Base-by-base conservation (phyloP, 164 flowering plant species). In the Liriodendron chinense region DNA sequence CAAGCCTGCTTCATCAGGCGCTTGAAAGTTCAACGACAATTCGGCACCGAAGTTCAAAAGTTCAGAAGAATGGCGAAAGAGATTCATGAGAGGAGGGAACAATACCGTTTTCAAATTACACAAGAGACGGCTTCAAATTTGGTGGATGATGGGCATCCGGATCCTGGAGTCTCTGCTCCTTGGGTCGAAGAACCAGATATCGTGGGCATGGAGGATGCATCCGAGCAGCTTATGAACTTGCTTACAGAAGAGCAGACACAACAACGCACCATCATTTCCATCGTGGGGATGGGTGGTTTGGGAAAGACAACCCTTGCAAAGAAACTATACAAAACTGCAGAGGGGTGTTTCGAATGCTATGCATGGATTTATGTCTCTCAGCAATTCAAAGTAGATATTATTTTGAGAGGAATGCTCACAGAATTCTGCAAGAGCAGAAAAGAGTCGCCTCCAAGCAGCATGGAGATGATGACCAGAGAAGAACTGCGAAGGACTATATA, bases 401-500 rank as follows among this genome's bases (percentile, higher is more conserved):
- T 63, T n/a, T 22, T 63, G 24, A 63, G 13, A n/a, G 2, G 24
- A 9, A 63, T 63, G 24, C 24, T 63, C 22, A 63, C 14, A 63
- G 66, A 2, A 20, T 63, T n/a, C 24, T 63, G 22, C 66, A 21
- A 63, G 66, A 22, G 66, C 34, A 49, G 14, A 21, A 63, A 21
- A 7, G 66, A 63, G 9, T 8, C 10, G 23, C 24, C 22, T 20
- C 24, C 24, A 9, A 21, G 9, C 24, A 22, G 24, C 10, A n/a
- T 18, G 24, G 24, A 34, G 43, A 34, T 3, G 6, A 34, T 63
- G 66, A 1, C 14, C 9, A n/a, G 20, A 21, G 66, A 16, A 63
- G 66, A 83, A 82, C 50, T 86, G 82, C 75, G 80, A 80, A 1
- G 70, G 82, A 84, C 79, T 69, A 83, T 86, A 21, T 71, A 84